Evolutionary conservation across 306 rosid species (phyloP).

Genomic region (Rosa persica): DNA sequence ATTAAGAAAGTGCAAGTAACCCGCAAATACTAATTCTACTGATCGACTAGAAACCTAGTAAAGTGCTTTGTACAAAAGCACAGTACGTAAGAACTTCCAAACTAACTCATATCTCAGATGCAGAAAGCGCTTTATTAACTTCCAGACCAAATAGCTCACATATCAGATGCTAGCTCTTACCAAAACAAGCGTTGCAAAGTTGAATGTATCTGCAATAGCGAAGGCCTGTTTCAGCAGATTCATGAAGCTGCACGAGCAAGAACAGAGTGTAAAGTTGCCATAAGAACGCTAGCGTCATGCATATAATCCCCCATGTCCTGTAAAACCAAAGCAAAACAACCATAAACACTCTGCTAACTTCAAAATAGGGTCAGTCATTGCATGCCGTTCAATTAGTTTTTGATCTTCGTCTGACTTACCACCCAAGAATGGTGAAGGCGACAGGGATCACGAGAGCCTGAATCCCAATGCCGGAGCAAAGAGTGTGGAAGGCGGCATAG

Average conservation of each 20-base stretch:
- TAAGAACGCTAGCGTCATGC: constrained; percentile 37
- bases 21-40: neutral
- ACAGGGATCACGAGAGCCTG: constrained; percentile 52
- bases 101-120: neutral
- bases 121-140: neutral
- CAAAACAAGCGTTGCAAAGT: constrained; percentile 35
- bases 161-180: constrained; percentile 14
- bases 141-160: neutral
- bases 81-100: neutral
- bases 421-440: constrained; percentile 48
- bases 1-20: neutral
- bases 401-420: constrained; percentile 26
- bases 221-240: constrained; percentile 40
- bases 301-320: constrained; percentile 50
- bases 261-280: constrained; percentile 53
- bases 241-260: constrained; percentile 49
- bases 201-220: constrained; percentile 55
- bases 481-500: constrained; percentile 51
- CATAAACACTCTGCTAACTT: neutral
- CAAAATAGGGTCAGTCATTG: neutral
- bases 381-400: neutral
- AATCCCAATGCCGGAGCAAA: constrained; percentile 55
- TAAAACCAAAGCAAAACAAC: neutral
- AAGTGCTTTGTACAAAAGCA: neutral
- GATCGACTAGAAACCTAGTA: neutral